Evolutionary conservation across 768 basidiomycete species (phyloP).

Genomic region (Phaffia australis): DNA sequence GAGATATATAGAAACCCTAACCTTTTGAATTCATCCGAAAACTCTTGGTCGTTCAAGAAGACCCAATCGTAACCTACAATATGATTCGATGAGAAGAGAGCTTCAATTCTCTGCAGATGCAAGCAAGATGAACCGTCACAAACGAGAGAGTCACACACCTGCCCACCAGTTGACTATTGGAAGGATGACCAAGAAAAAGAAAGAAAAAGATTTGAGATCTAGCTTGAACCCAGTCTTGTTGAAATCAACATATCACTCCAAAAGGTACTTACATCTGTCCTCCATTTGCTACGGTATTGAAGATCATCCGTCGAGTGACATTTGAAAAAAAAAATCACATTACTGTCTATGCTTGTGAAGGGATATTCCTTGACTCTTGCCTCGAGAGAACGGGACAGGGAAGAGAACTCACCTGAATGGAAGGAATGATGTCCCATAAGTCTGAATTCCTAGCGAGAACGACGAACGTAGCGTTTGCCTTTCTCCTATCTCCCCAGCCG

Average conservation of each 20-base stretch:
- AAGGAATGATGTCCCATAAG: conserved; percentile 16
- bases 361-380: neutral
- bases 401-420: conserved; percentile 6
- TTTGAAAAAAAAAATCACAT: too few relatives aligned
- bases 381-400: neutral
- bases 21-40: neutral
- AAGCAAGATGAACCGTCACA: too few relatives aligned
- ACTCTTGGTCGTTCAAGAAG: neutral
- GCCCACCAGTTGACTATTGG: conserved; percentile 12
- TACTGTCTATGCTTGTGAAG: neutral
- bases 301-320: neutral
- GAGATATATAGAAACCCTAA: neutral
- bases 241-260: neutral
- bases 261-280: conserved; percentile 5
- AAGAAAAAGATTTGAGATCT: neutral
- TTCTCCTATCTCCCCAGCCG: neutral
- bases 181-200: neutral
- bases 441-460: conserved; percentile 24
- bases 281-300: conserved; percentile 5
- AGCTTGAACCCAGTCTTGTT: neutral
- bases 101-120: neutral
- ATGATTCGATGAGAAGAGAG: neutral
- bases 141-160: neutral
- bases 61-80: neutral
- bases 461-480: conserved; percentile 22